Evolutionary conservation across 129 eudicot genomes (phyloP).

Genomic region (Flaveria trinervia): DNA sequence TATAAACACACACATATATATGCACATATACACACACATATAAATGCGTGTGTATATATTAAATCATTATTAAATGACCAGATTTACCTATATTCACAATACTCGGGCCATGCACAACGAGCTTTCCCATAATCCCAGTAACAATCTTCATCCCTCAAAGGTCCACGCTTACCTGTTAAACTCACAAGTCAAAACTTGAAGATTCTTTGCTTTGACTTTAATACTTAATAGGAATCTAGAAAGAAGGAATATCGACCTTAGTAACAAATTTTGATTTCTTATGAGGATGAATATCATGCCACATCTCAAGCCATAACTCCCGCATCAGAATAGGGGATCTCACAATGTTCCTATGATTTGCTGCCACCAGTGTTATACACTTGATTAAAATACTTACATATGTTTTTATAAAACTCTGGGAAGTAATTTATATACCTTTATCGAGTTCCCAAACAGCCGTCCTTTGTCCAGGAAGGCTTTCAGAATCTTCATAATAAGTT

Average conservation of each 20-base stretch:
- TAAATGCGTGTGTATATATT: no score
- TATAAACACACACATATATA: not conserved
- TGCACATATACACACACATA: not conserved
- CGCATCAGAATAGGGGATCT: constrained; percentile 89
- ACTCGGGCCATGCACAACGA: constrained; percentile 92
- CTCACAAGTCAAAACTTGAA: constrained; percentile 19
- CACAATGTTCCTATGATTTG: constrained; percentile 91
- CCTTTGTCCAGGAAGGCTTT: constrained; percentile 84
- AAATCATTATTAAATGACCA: constrained; percentile 8
- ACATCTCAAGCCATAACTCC: constrained; percentile 98
- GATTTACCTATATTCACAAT: constrained; percentile 87
- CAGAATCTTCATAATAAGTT: constrained; percentile 91
- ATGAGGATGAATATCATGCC: constrained; percentile 97
- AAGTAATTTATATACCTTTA: constrained; percentile 52
- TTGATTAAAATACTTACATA: not conserved
- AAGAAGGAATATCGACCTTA: constrained; percentile 44
- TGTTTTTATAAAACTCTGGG: not conserved
- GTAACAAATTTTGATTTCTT: constrained; percentile 80
- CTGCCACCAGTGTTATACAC: constrained; percentile 42
- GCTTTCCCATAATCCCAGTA: constrained; percentile 97
- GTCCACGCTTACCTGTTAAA: constrained; percentile 81
- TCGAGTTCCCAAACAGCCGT: constrained; percentile 99
- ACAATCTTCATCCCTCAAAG: constrained; percentile 92
- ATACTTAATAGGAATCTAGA: constrained; percentile 16
- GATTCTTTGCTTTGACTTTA: constrained; percentile 5